These are phyloP conservation scores for Avena insularis DNA, from an alignment of 176 grass and related monocot genomes.

Conservation along the genomic window DNA sequence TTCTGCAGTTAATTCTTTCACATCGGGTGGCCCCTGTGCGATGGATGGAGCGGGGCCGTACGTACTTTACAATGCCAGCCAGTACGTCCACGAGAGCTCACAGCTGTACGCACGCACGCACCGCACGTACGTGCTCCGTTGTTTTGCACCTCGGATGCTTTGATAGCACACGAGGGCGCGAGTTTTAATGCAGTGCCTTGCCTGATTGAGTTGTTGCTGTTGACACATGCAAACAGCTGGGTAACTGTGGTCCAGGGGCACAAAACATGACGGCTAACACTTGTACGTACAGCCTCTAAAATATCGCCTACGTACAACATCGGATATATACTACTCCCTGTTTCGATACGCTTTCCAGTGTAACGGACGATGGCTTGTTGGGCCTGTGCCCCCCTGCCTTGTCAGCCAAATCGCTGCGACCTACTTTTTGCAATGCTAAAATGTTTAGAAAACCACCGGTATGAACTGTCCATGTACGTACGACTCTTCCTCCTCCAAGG, in stretches of 20 bases:
- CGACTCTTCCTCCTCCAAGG: background rate
- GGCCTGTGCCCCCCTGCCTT: background rate
- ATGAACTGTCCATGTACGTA: slow-evolving; percentile 5
- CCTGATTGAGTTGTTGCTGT: background rate
- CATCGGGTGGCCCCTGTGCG: slow-evolving; percentile 21
- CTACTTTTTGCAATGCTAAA: background rate
- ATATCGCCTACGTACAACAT: background rate
- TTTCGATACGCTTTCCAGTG: background rate
- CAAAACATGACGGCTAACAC: slow-evolving; percentile 12
- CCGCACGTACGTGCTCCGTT: background rate
- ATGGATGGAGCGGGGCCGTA: too few species aligned
- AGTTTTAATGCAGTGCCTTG: background rate
- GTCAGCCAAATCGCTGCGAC: background rate
- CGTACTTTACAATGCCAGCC: background rate
- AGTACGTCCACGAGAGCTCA: too few species aligned
- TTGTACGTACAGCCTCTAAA: background rate
- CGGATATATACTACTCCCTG: background rate
- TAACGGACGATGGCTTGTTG: background rate
- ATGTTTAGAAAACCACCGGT: background rate
- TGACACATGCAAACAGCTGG: slow-evolving; percentile 17
- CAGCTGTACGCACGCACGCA: background rate
- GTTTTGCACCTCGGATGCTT: slow-evolving; percentile 15
- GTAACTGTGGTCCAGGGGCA: background rate
- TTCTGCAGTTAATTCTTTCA: background rate
- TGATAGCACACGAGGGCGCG: background rate